These are phyloP conservation scores for Kregervanrija delftensis DNA, from an alignment of 805 yeast genomes.

Conservation along the genomic window DNA sequence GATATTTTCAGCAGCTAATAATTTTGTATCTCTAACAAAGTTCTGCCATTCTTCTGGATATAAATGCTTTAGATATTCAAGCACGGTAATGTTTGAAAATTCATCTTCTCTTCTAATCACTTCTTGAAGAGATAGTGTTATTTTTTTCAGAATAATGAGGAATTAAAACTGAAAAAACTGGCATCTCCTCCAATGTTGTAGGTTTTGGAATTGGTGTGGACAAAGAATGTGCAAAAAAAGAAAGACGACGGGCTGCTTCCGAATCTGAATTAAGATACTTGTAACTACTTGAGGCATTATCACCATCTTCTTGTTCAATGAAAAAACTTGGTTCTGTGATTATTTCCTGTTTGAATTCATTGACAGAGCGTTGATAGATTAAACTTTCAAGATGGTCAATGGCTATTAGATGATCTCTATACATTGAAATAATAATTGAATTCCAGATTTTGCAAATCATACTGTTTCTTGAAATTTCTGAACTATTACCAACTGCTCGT, in stretches of 20 bases:
- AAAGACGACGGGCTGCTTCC: slow-evolving; percentile 77
- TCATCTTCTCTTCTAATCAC: slow-evolving; percentile 69
- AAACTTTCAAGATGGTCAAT: slow-evolving; percentile 65
- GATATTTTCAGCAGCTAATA: slow-evolving; percentile 39
- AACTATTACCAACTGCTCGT: slow-evolving; percentile 24
- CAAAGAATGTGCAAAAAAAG: slow-evolving; percentile 85
- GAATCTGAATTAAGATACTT: slow-evolving; percentile 54
- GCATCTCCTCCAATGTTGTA: slow-evolving; percentile 59
- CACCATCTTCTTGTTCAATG: slow-evolving; percentile 73
- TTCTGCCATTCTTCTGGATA: slow-evolving; percentile 53
- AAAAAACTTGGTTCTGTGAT: slow-evolving; percentile 72
- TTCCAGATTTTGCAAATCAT: slow-evolving; percentile 75
- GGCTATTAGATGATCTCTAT: slow-evolving; percentile 69
- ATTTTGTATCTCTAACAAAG: slow-evolving; percentile 50
- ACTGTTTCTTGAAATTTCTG: slow-evolving; percentile 38
- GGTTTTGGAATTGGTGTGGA: slow-evolving; percentile 82
- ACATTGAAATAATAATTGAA: slow-evolving; percentile 76
- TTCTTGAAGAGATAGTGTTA: slow-evolving; percentile 67
- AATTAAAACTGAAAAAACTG: slow-evolving; percentile 73
- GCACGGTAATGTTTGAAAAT: slow-evolving; percentile 46
- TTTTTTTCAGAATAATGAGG: slow-evolving; percentile 88
- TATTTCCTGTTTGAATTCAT: slow-evolving; percentile 32
- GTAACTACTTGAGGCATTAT: slow-evolving; percentile 34
- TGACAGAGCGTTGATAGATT: slow-evolving; percentile 43
- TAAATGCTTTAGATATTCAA: slow-evolving; percentile 49